Conservation (phyloP, 2,329 filamentous ascomycete genomes). For the Didymella lethalis region DNA sequence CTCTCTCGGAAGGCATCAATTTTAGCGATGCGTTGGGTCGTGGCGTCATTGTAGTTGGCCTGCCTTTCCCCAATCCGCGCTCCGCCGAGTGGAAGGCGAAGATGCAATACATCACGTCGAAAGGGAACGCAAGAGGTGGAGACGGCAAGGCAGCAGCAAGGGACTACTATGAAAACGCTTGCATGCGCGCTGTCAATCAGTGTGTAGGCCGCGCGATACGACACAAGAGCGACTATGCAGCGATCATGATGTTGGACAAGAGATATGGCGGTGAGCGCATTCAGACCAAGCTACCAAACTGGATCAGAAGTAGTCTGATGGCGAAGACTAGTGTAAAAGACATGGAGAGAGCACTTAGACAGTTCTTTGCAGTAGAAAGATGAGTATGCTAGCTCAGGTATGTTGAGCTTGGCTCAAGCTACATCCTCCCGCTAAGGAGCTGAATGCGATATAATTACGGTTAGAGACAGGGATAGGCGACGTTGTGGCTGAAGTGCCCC, state of each 20-base stretch:
- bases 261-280: slow-evolving; percentile 80
- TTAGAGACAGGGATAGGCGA: background rate
- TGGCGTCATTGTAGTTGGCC: slow-evolving; percentile 87
- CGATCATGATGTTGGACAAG: slow-evolving; percentile 83
- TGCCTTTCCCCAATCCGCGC: slow-evolving; percentile 91
- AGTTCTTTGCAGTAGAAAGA: slow-evolving; percentile 49
- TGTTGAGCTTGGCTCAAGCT: background rate
- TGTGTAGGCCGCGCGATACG: slow-evolving; percentile 92
- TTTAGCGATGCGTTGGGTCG: slow-evolving; percentile 91
- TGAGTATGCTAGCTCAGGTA: background rate
- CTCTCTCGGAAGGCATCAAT: slow-evolving; percentile 97
- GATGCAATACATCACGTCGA: slow-evolving; percentile 81
- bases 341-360: slow-evolving; percentile 51
- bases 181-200: slow-evolving; percentile 97
- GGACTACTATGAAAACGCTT: slow-evolving; percentile 92
- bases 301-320: slow-evolving; percentile 78
- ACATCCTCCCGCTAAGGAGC: background rate
- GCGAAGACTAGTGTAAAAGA: slow-evolving; percentile 52
- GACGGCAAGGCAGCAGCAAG: slow-evolving; percentile 62
- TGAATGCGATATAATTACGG: background rate
- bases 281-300: slow-evolving; percentile 80
- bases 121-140: slow-evolving; percentile 50
- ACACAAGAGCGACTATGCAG: slow-evolving; percentile 86
- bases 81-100: slow-evolving; percentile 94
- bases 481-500: background rate